These are phyloP conservation scores for Austropuccinia psidii DNA, from an alignment of 1,284 basidiomycete species.

Conservation along the genomic window DNA sequence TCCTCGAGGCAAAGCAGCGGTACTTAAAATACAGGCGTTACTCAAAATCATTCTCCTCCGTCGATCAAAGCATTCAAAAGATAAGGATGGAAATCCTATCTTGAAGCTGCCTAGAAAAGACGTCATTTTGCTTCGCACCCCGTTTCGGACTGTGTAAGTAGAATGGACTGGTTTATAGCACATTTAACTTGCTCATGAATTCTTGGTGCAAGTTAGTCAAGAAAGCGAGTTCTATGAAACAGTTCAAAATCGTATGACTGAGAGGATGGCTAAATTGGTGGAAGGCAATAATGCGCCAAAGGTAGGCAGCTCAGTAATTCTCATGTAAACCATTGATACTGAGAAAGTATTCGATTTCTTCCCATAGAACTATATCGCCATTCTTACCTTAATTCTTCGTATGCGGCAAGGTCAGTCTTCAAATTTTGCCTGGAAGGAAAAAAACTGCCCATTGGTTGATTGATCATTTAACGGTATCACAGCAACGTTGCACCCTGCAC, in stretches of 20 bases:
- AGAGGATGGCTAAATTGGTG: slow-evolving; percentile 54
- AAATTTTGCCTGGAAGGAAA: background rate
- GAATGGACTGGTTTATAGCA: background rate
- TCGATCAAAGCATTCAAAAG: slow-evolving; percentile 68
- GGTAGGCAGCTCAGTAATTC: slow-evolving; percentile 41
- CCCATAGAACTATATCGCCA: slow-evolving; percentile 52
- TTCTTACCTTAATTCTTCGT: slow-evolving; percentile 46
- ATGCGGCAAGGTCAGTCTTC: slow-evolving; percentile 69
- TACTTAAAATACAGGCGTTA: slow-evolving; percentile 66
- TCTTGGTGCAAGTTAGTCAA: slow-evolving; percentile 54
- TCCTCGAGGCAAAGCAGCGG: slow-evolving; percentile 62
- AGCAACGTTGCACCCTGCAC: slow-evolving; percentile 28
- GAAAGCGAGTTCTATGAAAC: slow-evolving; percentile 75
- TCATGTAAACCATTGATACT: background rate
- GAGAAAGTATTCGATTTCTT: slow-evolving; percentile 38
- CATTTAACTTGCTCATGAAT: slow-evolving; percentile 53
- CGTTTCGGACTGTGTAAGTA: slow-evolving; percentile 45
- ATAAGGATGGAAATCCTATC: slow-evolving; percentile 75
- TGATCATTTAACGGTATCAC: background rate
- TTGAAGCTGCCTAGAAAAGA: slow-evolving; percentile 69
- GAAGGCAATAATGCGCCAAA: slow-evolving; percentile 50
- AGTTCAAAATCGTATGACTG: slow-evolving; percentile 65
- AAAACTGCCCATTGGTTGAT: background rate
- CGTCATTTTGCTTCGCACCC: slow-evolving; percentile 59
- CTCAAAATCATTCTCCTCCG: slow-evolving; percentile 83